phyloP scores from a whole-genome alignment of 2,329 filamentous ascomycete species.

The Bretziella fagacearum region DNA sequence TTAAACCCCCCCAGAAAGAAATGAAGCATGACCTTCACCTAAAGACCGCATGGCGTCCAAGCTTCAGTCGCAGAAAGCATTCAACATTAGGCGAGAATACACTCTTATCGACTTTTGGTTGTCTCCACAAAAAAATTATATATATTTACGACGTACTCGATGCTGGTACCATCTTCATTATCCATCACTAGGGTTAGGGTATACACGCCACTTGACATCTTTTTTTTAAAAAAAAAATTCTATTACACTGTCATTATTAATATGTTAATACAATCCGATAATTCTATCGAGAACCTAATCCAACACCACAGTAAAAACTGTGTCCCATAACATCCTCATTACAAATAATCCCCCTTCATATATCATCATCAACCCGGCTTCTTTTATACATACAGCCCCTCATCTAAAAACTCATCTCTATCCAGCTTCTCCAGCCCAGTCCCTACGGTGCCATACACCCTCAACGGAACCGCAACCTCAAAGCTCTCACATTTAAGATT shows the following conservation, averaged over 20 bases:
- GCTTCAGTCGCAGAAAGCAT: background rate
- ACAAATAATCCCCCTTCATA: background rate
- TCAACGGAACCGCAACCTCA: conserved; percentile 69
- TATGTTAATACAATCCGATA: conserved; percentile 1
- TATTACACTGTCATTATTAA: background rate
- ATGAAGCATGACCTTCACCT: background rate
- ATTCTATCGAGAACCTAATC: background rate
- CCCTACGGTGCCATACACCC: conserved; percentile 54
- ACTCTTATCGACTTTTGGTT: background rate
- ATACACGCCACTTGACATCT: too few species aligned
- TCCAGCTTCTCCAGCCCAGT: conserved; percentile 39
- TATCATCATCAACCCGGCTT: background rate
- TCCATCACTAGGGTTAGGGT: background rate
- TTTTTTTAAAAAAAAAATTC: too few species aligned
- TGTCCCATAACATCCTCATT: background rate
- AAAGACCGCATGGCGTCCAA: background rate
- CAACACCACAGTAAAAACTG: background rate
- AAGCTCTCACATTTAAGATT: conserved; percentile 73
- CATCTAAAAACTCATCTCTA: conserved; percentile 35
- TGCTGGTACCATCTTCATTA: too few species aligned
- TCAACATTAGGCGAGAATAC: background rate
- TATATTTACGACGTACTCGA: too few species aligned
- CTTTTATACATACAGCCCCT: conserved; percentile 26
- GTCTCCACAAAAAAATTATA: too few species aligned
- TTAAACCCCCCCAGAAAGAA: conserved; percentile 1